These are phyloP conservation scores for Phylloporus arenicola DNA, from an alignment of 768 basidiomycete species.

Conservation along the genomic window DNA sequence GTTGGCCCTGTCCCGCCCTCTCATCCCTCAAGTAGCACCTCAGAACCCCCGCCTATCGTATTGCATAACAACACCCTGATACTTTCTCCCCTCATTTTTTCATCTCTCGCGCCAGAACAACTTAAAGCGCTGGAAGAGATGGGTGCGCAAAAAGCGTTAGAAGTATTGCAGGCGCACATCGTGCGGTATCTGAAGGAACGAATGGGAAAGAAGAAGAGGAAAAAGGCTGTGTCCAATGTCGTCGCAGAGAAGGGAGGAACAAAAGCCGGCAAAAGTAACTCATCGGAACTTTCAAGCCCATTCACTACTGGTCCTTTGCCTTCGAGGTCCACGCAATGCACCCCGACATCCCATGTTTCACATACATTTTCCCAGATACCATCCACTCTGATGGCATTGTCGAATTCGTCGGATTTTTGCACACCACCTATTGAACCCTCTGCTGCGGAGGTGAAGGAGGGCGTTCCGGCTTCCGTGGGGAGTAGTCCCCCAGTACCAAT, in stretches of 20 bases:
- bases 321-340: slow-evolving; percentile 15
- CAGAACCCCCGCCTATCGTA: slow-evolving; percentile 60
- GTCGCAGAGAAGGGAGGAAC: slow-evolving; percentile 38
- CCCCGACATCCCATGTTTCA: not conserved
- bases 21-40: slow-evolving; percentile 42
- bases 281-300: slow-evolving; percentile 26
- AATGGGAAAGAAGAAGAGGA: slow-evolving; percentile 39
- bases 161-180: slow-evolving; percentile 78
- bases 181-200: slow-evolving; percentile 79
- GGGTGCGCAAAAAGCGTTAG: slow-evolving; percentile 76
- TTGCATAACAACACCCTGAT: slow-evolving; percentile 80
- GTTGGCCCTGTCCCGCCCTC: slow-evolving; percentile 66
- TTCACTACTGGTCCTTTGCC: slow-evolving; percentile 46
- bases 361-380: slow-evolving; percentile 3
- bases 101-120: slow-evolving; percentile 66
- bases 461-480: slow-evolving; percentile 12
- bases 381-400: not conserved
- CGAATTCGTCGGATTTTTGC: slow-evolving; percentile 13
- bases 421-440: not conserved
- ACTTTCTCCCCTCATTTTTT: slow-evolving; percentile 81
- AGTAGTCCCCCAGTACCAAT: slow-evolving; percentile 29
- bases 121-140: slow-evolving; percentile 71
- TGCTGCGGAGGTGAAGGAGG: slow-evolving; percentile 14
- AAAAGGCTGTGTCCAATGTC: slow-evolving; percentile 31
- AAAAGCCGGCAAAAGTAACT: slow-evolving; percentile 35